A percentile compares a stretch with the other conserved stretches of the same genome.
These are phyloP conservation scores for Tetrapisispora nanseiensis DNA, from an alignment of 805 yeast species.

Conservation along the genomic window DNA sequence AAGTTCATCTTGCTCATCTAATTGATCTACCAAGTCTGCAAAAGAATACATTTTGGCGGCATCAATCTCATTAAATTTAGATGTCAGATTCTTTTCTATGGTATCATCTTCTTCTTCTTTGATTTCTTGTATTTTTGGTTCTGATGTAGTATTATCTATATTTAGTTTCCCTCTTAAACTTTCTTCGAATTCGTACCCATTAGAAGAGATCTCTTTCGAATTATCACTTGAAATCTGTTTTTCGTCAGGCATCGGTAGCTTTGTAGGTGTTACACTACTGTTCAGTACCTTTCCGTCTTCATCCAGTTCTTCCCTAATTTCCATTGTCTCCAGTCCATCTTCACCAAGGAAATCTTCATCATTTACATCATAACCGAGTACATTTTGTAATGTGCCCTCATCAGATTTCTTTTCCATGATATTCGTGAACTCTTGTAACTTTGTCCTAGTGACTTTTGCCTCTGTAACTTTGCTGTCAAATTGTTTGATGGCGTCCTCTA, in stretches of 20 bases:
- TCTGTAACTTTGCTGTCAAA: constrained; percentile 33
- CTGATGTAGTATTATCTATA: background rate
- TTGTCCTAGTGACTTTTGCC: constrained; percentile 29
- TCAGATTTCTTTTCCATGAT: background rate
- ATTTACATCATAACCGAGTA: constrained; percentile 1
- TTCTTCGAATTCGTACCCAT: constrained; percentile 6
- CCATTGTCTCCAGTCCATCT: constrained; percentile 60
- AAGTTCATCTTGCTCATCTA: constrained; percentile 24
- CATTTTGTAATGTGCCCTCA: constrained; percentile 20
- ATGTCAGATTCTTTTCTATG: background rate
- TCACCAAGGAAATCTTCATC: constrained; percentile 15
- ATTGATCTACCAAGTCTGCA: constrained; percentile 25
- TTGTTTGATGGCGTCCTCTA: constrained; percentile 34
- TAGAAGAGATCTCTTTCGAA: no score
- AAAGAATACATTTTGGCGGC: constrained; percentile 25
- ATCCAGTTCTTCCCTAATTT: constrained; percentile 74
- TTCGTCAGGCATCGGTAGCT: background rate
- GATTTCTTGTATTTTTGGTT: background rate
- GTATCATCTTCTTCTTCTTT: background rate
- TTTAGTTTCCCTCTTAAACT: constrained; percentile 10
- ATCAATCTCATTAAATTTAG: constrained; percentile 11
- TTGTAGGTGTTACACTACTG: constrained; percentile 35
- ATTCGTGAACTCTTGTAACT: constrained; percentile 11
- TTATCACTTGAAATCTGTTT: background rate
- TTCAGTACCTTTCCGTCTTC: constrained; percentile 65